Percentiles rank a stretch among this genome's conserved stretches.
Conservation (phyloP, 2,329 filamentous ascomycete species). For the Arthrobotrys musiformis region DNA sequence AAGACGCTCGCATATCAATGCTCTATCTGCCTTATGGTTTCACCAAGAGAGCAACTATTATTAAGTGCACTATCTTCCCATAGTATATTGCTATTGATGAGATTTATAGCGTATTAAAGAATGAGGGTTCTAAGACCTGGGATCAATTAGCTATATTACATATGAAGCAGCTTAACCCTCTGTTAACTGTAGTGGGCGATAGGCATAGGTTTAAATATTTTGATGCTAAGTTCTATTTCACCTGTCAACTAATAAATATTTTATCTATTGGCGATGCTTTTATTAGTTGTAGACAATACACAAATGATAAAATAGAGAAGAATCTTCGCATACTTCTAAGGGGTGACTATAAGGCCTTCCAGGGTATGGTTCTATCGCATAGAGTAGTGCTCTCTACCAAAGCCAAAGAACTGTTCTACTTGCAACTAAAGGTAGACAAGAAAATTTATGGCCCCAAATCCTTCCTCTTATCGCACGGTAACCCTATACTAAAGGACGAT, state of each 20-base stretch:
- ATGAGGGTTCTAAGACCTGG: background rate
- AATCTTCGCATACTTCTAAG: background rate
- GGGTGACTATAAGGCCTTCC: background rate
- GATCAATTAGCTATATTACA: background rate
- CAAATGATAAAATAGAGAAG: background rate
- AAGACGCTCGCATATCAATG: background rate
- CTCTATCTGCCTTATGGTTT: background rate
- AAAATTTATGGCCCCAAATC: background rate
- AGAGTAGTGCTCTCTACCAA: background rate
- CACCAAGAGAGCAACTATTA: background rate
- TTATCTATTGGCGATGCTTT: background rate
- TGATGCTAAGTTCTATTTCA: background rate
- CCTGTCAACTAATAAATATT: background rate
- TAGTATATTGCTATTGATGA: background rate
- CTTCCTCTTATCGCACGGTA: background rate
- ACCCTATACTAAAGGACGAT: background rate
- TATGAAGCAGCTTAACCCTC: background rate
- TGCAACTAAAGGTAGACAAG: background rate
- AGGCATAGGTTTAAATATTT: background rate
- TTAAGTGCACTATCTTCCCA: background rate
- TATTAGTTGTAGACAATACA: background rate
- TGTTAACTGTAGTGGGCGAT: background rate
- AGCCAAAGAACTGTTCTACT: background rate
- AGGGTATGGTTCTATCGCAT: background rate
- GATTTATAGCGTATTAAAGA: background rate